Base-by-base conservation (phyloP, 139 green algal species). In the Picochlorum sp. region DNA sequence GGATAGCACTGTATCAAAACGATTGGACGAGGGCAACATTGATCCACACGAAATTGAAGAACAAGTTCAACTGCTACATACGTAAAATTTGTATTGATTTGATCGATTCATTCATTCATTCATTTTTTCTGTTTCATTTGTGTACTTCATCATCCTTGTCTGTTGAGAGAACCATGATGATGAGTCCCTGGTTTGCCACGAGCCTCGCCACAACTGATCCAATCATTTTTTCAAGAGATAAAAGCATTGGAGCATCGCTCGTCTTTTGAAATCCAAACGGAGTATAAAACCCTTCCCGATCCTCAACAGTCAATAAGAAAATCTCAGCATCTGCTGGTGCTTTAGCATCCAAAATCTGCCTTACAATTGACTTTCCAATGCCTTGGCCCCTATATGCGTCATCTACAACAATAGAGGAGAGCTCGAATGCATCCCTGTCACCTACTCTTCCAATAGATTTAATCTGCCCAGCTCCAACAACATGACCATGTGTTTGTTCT, bases 381-480 rank as follows among this genome's bases (percentile, higher is more conserved):
- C 58, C 58, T 65, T 59, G 20, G n/a, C 58, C 58, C 23, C 58
- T 65, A 31, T 65, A 54, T 14, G 34, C 7, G 34, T 41, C 34
- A 41, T 57, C 44, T 9, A 65, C 58, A 30, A 65, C 20, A 18
- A 65, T n/a, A 30, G n/a, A 57, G 8, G 58, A 59, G 6, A 65
- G 23, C 58, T 65, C 58, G 21, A 20, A 26, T 57, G 56, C 18
- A 45, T 62, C 18, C 16, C 0, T 30, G 4, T 30, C 28, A 30
- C 4, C 28, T 30, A 30, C 4, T 4, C 6, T 34, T 23, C n/a
- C 30, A 21, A 45, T 20, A 47, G 7, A 11, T 26, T 58, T 58
- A 2, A 58, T 6, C 50, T 52, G 47, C 7, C 47, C 47, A n/a
- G 47, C 47, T 24, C 16, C 47, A 11, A 21, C 47, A 41, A 21